Evolutionary conservation across 2,329 filamentous ascomycete species (phyloP), one percentile per base, ranked within the genome.

Genomic region (Aspergillus texensis): DNA sequence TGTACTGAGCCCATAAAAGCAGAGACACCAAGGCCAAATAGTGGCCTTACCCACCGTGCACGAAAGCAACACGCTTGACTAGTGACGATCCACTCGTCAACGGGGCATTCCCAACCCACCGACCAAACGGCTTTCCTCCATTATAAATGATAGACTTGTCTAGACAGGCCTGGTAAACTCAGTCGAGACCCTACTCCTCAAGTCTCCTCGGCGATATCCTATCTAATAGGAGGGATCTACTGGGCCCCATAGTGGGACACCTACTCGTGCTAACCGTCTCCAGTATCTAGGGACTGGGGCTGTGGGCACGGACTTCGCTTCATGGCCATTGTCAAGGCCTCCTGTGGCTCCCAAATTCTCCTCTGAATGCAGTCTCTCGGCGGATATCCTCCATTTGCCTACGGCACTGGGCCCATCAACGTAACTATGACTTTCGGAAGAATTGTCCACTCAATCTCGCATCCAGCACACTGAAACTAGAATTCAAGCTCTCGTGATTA

Each of bases 51-150:
- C 50, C 62, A 59, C 34, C 58, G 60, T 58, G 60, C 62, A 65
- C 43, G 61, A 64, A 53, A 57, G 62, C 59, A 60, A 45, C 28
- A 50, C 45, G 53, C 46, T 63, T 63, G 46, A 57, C 53, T 54
- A 36, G 48, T 32, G 57, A 60, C 60, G 34, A 58, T 63, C 66
- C 46, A 65, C 61, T 61, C 60, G 41, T 55, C 55, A 62, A 63
- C 36, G 58, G 53, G 60, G 65, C 55, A 66, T 63, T 65, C 58
- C 48, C 62, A 62, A 50, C 53, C 62, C 57, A 58, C 60, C 52
- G 63, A 61, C 67, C 67, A 68, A 64, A 68, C 67, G 67, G 67
- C 61, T 66, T 58, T 63, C 62, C 65, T 68, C 67, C 64, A 58
- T 68, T 21, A 4, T 36, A 24, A 21, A 39, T 55, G 52, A 55